These are phyloP conservation scores for Xylariaceae sp. DNA, from an alignment of 2,329 filamentous ascomycete genomes.

Conservation along the genomic window DNA sequence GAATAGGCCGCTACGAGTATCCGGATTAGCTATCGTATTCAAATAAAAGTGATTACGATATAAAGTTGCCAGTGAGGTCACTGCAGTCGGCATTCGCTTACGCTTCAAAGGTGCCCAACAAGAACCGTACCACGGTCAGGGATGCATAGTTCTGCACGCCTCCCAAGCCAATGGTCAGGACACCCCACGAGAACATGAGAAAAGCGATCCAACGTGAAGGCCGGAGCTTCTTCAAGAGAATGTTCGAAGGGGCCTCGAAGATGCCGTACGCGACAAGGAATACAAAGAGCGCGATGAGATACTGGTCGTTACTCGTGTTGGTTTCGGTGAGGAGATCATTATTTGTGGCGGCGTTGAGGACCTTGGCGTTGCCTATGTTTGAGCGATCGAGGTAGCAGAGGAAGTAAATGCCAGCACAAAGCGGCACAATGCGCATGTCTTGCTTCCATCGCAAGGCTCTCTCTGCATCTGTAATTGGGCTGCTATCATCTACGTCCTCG, in stretches of 20 bases:
- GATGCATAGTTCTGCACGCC: slow-evolving; percentile 59
- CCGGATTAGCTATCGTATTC: slow-evolving; percentile 43
- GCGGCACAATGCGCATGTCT: slow-evolving; percentile 51
- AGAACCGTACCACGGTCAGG: slow-evolving; percentile 62
- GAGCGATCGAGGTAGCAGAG: slow-evolving; percentile 55
- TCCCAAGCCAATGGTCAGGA: slow-evolving; percentile 65
- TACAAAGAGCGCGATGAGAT: slow-evolving; percentile 37
- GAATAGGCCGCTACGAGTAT: slow-evolving; percentile 52
- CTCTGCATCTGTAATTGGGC: slow-evolving; percentile 29
- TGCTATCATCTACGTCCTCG: slow-evolving; percentile 9
- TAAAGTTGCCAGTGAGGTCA: not conserved
- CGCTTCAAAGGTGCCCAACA: slow-evolving; percentile 69
- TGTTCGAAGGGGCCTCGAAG: slow-evolving; percentile 65
- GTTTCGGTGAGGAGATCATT: slow-evolving; percentile 36
- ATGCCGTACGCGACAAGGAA: slow-evolving; percentile 35
- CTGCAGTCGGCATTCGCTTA: not conserved
- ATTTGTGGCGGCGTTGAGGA: slow-evolving; percentile 35
- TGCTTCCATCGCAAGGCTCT: slow-evolving; percentile 39
- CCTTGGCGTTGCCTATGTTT: slow-evolving; percentile 47
- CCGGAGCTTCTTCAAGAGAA: slow-evolving; percentile 61
- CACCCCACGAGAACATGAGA: slow-evolving; percentile 67
- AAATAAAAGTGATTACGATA: slow-evolving; percentile 27
- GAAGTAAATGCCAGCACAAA: slow-evolving; percentile 52
- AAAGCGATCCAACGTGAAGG: slow-evolving; percentile 64
- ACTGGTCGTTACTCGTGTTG: slow-evolving; percentile 28